Percentiles rank a stretch among this genome's conserved stretches.
Evolutionary conservation across 75 land plant genomes (phyloP).

Genomic region (Picea glauca): DNA sequence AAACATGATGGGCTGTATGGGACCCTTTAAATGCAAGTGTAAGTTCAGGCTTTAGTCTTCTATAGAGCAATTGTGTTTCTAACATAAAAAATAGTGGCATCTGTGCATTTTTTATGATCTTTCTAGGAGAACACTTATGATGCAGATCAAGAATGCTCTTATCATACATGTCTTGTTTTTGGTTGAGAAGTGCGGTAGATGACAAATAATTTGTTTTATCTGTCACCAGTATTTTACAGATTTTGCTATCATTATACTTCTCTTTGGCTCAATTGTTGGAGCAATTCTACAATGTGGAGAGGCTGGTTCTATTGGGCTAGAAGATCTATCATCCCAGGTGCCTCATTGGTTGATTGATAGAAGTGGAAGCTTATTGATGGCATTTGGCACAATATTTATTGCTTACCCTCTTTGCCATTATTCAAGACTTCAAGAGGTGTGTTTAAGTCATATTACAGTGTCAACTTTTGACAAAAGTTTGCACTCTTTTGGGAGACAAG

Average conservation of each 20-base stretch:
- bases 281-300: constrained; percentile 28
- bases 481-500: not conserved
- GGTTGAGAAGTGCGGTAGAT: no score
- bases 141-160: no score
- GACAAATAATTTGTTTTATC: no score
- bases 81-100: no score
- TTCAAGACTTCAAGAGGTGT: constrained; percentile 27
- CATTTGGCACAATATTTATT: constrained; percentile 12
- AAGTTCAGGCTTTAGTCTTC: no score
- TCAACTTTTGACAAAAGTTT: not conserved
- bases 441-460: not conserved
- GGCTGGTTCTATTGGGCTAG: constrained; percentile 25
- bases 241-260: not conserved
- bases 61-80: no score
- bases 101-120: no score
- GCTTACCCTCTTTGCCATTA: constrained; percentile 25
- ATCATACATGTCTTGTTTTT: no score
- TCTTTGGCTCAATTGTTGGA: constrained; percentile 18
- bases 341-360: constrained; percentile 20
- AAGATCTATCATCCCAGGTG: constrained; percentile 14
- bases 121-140: no score
- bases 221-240: constrained; percentile 8
- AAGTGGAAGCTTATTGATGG: constrained; percentile 33
- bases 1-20: no score
- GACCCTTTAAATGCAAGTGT: no score